Evolutionary conservation across 2,329 filamentous ascomycete genomes (phyloP).

Genomic region (Fusarium siculi): DNA sequence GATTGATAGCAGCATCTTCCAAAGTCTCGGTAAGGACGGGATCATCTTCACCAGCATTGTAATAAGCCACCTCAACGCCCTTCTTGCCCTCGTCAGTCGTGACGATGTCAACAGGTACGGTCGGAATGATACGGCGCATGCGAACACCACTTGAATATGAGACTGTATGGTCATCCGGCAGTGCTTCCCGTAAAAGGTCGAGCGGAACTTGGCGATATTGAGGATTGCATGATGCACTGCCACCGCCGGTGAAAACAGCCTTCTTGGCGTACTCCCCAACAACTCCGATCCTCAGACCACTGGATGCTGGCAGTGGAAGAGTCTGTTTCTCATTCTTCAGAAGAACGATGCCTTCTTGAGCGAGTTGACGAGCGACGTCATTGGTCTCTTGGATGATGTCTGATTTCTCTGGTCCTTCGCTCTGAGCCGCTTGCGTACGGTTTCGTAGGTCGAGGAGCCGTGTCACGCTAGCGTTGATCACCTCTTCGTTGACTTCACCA

Average conservation of each 20-base stretch:
- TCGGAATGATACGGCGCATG: not conserved
- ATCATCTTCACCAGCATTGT: not conserved
- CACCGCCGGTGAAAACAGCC: not conserved
- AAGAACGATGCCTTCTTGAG: conserved; percentile 14
- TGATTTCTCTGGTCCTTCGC: conserved; percentile 5
- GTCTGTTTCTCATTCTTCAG: conserved; percentile 19
- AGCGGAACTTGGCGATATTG: not conserved
- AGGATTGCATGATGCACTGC: not conserved
- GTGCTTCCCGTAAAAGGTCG: not conserved
- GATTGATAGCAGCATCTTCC: not conserved
- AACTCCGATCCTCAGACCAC: rapidly evolving
- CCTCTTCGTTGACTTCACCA: not conserved
- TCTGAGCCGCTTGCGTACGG: not conserved
- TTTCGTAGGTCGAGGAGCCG: conserved; percentile 20
- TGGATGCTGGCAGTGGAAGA: rapidly evolving
- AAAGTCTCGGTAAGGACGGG: rapidly evolving
- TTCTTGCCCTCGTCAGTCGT: not conserved
- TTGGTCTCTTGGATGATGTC: conserved; percentile 24
- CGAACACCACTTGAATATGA: not conserved
- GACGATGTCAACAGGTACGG: rapidly evolving
- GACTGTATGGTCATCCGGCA: rapidly evolving
- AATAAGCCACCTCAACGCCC: not conserved
- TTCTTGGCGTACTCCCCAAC: not conserved
- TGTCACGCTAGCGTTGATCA: not conserved
- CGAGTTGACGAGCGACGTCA: conserved; percentile 12